Percentiles rank a stretch among this genome's conserved stretches.
Conservation (phyloP, 192 early-diverging fungal genomes). For the Backusella tuberculispora region DNA sequence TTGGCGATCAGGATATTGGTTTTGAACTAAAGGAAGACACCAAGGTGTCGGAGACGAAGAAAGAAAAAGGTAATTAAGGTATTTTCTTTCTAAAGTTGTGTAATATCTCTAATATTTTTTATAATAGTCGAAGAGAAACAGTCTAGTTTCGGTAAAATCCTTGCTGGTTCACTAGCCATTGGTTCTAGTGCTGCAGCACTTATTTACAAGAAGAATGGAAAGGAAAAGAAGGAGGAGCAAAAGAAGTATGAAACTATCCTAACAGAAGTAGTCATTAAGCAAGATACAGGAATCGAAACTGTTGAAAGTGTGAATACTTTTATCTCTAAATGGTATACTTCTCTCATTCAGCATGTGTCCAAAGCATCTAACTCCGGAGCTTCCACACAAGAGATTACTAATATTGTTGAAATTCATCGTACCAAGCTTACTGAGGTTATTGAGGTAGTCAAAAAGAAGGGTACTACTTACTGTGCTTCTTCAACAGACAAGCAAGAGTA, state of each 20-base stretch:
- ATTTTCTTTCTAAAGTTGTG: background rate
- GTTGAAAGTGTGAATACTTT: constrained; percentile 15
- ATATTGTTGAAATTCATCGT: constrained; percentile 1
- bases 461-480: constrained; percentile 2
- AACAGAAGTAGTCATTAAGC: background rate
- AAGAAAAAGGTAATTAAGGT: constrained; percentile 7
- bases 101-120: background rate
- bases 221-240: background rate
- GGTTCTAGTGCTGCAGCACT: background rate
- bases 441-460: constrained; percentile 16
- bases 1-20: constrained; percentile 5
- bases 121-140: constrained; percentile 11
- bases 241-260: background rate
- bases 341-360: constrained; percentile 9
- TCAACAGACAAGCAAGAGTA: constrained; percentile 3
- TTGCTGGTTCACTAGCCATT: constrained; percentile 12
- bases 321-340: constrained; percentile 21
- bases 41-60: background rate
- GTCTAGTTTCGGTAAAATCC: background rate
- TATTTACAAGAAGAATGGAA: background rate
- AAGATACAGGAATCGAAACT: background rate
- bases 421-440: constrained; percentile 20
- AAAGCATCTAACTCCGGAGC: background rate
- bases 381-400: background rate
- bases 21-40: constrained; percentile 1